Conservation (phyloP, 1,284 basidiomycete genomes). For the Sporisorium scitamineum region DNA sequence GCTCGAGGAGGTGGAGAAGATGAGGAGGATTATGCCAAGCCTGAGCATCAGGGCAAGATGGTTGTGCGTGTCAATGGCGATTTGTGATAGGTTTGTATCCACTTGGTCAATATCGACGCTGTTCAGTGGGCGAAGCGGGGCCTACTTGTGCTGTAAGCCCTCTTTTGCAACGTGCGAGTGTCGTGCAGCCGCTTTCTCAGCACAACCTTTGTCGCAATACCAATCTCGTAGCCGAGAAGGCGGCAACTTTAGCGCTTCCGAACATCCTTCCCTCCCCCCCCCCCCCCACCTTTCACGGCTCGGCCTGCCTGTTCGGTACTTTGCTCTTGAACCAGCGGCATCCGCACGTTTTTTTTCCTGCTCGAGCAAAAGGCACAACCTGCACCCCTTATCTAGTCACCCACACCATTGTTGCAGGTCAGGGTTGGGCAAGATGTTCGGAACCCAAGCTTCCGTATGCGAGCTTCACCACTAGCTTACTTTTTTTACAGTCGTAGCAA, state of each 20-base stretch:
- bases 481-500: too few relatives aligned
- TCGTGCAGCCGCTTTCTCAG: not conserved
- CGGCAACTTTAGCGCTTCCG: constrained; percentile 18
- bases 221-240: constrained; percentile 9
- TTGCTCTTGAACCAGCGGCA: not conserved
- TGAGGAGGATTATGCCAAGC: constrained; percentile 36
- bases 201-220: too few relatives aligned
- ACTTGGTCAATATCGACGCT: not conserved
- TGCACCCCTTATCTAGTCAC: not conserved
- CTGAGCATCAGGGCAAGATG: constrained; percentile 43
- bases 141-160: too few relatives aligned
- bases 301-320: too few relatives aligned
- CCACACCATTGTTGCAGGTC: not conserved
- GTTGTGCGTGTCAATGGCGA: constrained; percentile 22
- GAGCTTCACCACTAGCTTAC: not conserved
- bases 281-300: not conserved
- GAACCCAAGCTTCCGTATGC: not conserved
- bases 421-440: not conserved
- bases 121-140: too few relatives aligned
- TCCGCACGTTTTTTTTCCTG: too few relatives aligned
- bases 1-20: constrained; percentile 46
- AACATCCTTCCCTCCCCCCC: constrained; percentile 3
- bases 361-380: not conserved
- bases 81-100: too few relatives aligned
- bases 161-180: not conserved